These are phyloP conservation scores for Phytophthora litchii DNA, from an alignment of 352 stramenopile species.

Conservation along the genomic window DNA sequence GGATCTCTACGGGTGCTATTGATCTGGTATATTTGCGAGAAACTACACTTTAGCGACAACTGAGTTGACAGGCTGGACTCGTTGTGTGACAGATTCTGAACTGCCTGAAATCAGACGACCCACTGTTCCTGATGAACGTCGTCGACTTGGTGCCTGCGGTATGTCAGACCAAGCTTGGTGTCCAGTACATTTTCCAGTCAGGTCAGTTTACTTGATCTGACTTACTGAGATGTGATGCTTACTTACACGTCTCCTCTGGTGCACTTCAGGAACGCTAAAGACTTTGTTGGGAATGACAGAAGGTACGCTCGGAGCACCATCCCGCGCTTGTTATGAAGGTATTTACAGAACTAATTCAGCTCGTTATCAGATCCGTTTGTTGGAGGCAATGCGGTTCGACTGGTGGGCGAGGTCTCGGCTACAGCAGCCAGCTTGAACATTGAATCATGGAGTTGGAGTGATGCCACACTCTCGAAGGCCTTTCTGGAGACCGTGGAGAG, in stretches of 20 bases:
- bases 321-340: not conserved
- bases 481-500: constrained; percentile 78
- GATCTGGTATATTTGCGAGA: constrained; percentile 40
- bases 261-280: constrained; percentile 60
- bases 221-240: not conserved
- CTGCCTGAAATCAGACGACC: constrained; percentile 76
- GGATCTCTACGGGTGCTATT: constrained; percentile 44
- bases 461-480: constrained; percentile 73
- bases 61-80: constrained; percentile 8
- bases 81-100: constrained; percentile 58
- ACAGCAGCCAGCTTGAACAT: constrained; percentile 68
- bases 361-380: constrained; percentile 72
- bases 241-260: constrained; percentile 9
- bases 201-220: constrained; percentile 42
- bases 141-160: constrained; percentile 79
- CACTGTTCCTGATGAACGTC: constrained; percentile 86
- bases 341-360: not conserved
- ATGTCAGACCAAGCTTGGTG: constrained; percentile 64
- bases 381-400: constrained; percentile 70
- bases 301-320: constrained; percentile 37
- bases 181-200: constrained; percentile 81
- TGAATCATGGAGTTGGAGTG: constrained; percentile 78
- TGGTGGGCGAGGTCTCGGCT: constrained; percentile 82
- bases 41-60: constrained; percentile 10
- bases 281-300: constrained; percentile 67